These are phyloP conservation scores for Vigna hirtella DNA, from an alignment of 306 rosid genomes.

Conservation along the genomic window DNA sequence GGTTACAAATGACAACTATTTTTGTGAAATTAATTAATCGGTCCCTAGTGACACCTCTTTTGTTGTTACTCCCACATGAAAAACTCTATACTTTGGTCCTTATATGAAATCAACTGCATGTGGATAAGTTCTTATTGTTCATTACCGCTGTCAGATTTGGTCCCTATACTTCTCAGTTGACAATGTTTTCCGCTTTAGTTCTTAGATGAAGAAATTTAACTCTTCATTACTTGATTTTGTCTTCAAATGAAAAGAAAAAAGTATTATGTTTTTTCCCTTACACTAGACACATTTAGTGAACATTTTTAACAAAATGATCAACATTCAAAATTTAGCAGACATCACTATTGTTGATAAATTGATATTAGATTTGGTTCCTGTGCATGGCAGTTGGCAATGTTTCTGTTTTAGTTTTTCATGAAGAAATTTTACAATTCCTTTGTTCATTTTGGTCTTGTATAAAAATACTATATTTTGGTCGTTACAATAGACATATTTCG, in stretches of 20 bases:
- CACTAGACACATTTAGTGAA: not conserved
- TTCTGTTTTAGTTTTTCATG: not conserved
- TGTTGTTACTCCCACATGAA: not conserved
- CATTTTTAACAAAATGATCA: not conserved
- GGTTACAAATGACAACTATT: conserved; percentile 11
- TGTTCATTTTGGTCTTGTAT: not conserved
- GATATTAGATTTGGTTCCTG: not conserved
- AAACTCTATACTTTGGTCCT: not conserved
- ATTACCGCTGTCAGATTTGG: not conserved
- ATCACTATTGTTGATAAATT: too few species aligned
- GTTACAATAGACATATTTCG: not conserved
- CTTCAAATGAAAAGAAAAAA: not conserved
- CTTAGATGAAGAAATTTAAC: not conserved
- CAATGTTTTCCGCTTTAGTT: not conserved
- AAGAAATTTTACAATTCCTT: not conserved
- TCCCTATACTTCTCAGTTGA: not conserved
- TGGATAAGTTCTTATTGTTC: not conserved
- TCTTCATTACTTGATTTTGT: not conserved
- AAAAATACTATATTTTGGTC: not conserved
- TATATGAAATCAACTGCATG: not conserved
- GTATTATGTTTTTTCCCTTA: not conserved
- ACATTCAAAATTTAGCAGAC: not conserved
- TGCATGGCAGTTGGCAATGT: not conserved
- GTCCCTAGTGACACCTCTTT: not conserved
- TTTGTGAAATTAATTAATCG: not conserved